phyloP scores from a whole-genome alignment of 2,329 filamentous ascomycete species.

The Pyrenophora teres region DNA sequence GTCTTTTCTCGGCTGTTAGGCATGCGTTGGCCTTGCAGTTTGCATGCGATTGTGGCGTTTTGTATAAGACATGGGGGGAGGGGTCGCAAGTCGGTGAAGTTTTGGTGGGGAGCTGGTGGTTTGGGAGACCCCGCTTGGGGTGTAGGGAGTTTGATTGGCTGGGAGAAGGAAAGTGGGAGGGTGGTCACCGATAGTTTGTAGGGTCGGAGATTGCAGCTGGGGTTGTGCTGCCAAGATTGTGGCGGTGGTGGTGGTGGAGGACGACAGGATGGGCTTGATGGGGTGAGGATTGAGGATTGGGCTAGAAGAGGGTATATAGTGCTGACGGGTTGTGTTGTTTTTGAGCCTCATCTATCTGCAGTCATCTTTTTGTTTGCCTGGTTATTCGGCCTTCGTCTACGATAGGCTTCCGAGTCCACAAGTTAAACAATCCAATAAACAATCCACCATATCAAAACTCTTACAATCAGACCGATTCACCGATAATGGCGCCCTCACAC shows the following conservation, averaged over 20 bases:
- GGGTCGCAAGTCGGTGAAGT: conserved; percentile 40
- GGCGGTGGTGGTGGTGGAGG: too few species aligned
- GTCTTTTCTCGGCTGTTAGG: conserved; percentile 21
- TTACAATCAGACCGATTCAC: background rate
- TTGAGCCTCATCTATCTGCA: too few species aligned
- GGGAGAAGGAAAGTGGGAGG: background rate
- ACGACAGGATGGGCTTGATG: too few species aligned
- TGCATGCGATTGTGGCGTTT: conserved; percentile 9
- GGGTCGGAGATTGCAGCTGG: background rate
- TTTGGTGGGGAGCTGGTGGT: conserved; percentile 19
- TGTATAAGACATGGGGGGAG: conserved; percentile 13
- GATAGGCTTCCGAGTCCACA: background rate
- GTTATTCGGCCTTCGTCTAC: background rate
- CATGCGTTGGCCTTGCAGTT: conserved; percentile 44
- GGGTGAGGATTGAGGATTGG: too few species aligned
- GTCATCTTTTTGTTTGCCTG: conserved; percentile 14
- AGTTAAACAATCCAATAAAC: background rate
- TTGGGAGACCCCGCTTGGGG: conserved; percentile 13
- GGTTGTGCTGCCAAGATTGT: too few species aligned
- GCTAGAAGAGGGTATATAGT: too few species aligned
- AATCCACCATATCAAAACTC: background rate
- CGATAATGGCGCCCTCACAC: conserved; percentile 30
- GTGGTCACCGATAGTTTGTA: background rate
- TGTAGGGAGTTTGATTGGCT: conserved; percentile 25
- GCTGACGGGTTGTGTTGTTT: too few species aligned